Evolutionary conservation across 495 filamentous ascomycete genomes (phyloP), one percentile per base, ranked within the genome.

Genomic region (Neohortaea acidophila): DNA sequence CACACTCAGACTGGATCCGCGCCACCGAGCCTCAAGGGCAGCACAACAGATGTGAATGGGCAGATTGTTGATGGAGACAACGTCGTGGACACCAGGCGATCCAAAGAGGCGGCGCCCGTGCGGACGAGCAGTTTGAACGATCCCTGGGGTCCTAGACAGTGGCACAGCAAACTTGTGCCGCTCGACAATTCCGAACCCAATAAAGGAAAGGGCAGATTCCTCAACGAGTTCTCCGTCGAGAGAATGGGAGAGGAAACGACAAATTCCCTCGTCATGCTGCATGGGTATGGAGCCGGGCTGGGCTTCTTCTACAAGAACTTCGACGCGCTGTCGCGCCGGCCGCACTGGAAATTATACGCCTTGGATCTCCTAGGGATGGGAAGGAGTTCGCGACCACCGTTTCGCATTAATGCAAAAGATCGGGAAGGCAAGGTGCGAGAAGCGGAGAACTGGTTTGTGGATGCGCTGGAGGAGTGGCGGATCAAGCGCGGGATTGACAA

Each of bases 261-360:
- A 9, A 73, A 86, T 35, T 85, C 86, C 40, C 65, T 97, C n/a
- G 86, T 97, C 15, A 94, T 97, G 77, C 65, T 97, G 10, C 89
- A 97, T 54, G 89, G 89, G 25, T 96, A 96, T 58, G 91, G 91
- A 26, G 89, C 89, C 1, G 89, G 89, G 0, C 63, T 97, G 2
- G 89, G 84, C 3, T 96, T 96, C 55, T 97, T 93, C 64, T 97
- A 96, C 63, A 83, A 85, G 57, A 96, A 96, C 52, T 96, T 92
- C 39, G 89, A 96, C 53, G 73, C 75, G 4, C 59, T 97, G 26
- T 84, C 72, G 39, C 73, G 84, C 9, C 56, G 72, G 2, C 62
- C 67, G 36, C 84, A 84, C 12, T 94, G 87, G 87, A 84, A 81
- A 53, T 59, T 97, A 14, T 94, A 83, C 55, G 83, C 87, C 2